A percentile compares a stretch with the other conserved stretches of the same genome.
Evolutionary conservation across 805 yeast species (phyloP).

Genomic region (Ogataea methylovora): DNA sequence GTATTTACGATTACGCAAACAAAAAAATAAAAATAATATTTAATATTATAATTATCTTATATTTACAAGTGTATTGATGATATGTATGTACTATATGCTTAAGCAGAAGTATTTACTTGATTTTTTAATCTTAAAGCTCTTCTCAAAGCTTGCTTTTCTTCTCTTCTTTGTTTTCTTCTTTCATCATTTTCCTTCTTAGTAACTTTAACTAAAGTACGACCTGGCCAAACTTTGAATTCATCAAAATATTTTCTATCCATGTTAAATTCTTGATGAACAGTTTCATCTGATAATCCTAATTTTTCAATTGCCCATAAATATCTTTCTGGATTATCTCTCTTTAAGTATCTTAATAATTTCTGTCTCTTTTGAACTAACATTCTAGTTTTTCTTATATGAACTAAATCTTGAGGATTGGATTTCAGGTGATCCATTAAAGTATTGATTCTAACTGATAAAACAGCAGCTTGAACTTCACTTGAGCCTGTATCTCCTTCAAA

Average conservation of each 20-base stretch:
- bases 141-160: slow-evolving; percentile 32
- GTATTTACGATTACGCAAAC: background rate
- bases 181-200: slow-evolving; percentile 41
- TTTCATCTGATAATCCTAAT: slow-evolving; percentile 78
- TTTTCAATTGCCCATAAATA: slow-evolving; percentile 84
- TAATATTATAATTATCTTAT: background rate
- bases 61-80: background rate
- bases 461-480: slow-evolving; percentile 93
- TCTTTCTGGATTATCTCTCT: slow-evolving; percentile 68
- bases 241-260: slow-evolving; percentile 74
- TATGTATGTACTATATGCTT: background rate
- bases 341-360: slow-evolving; percentile 71
- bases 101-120: background rate
- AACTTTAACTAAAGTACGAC: slow-evolving; percentile 52
- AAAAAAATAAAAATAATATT: no score
- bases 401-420: slow-evolving; percentile 64
- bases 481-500: slow-evolving; percentile 90
- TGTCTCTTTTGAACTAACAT: slow-evolving; percentile 88
- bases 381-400: slow-evolving; percentile 63
- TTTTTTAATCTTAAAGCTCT: slow-evolving; percentile 16
- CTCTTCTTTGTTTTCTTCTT: slow-evolving; percentile 38
- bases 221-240: slow-evolving; percentile 73
- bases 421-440: slow-evolving; percentile 68
- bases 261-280: slow-evolving; percentile 71
- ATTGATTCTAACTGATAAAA: slow-evolving; percentile 73